Evolutionary conservation across 2,329 filamentous ascomycete species (phyloP), one percentile per base, ranked within the genome.

Genomic region (Ceratocystis smalleyi): DNA sequence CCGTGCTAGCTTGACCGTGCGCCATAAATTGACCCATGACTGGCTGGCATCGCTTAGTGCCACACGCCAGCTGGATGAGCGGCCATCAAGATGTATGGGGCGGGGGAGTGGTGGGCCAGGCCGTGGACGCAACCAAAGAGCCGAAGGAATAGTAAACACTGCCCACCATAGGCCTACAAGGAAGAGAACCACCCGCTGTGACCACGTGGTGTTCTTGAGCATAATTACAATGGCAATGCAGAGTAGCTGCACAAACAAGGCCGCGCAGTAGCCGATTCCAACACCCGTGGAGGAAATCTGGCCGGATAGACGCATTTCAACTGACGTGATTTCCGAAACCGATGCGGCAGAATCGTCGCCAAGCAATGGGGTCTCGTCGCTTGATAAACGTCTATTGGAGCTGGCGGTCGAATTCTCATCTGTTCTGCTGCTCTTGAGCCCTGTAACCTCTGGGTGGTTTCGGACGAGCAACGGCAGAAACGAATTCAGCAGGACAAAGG

Each of bases 401-500:
- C 54, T 35, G n/a, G 47, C 47, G 5, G 69, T 68, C 3, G 70
- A 67, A 17, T 72, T 69, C 1, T 72, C 67, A 22, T 51, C 19
- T 51, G 47, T 19, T 7, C 22, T 22, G n/a, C 27, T 5, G 32
- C 35, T 30, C 51, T 64, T 67, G 24, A 63, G 6, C 7, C 62
- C 66, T 7, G 64, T 64, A 3, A 65, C 61, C 10, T 77, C 76
- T 0, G 88, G 86, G 73, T 97, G 91, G 71, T 95, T 85, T 59
- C 92, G 83, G 65, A 97, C 94, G 8, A 99, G 80, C 7, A 99
- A 78, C 0, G 94, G 94, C 54, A 99, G 77, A 71, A 96, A 99
- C 0, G 91, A 96, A 75, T 99, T 99, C 57, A 99, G 77, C 12
- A 99, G 80, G 2, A 99, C 94, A 73, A 96, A 97, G 0, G 91